Base-by-base conservation (phyloP, 192 early-diverging fungal genomes). In the Backusella morwellensis region DNA sequence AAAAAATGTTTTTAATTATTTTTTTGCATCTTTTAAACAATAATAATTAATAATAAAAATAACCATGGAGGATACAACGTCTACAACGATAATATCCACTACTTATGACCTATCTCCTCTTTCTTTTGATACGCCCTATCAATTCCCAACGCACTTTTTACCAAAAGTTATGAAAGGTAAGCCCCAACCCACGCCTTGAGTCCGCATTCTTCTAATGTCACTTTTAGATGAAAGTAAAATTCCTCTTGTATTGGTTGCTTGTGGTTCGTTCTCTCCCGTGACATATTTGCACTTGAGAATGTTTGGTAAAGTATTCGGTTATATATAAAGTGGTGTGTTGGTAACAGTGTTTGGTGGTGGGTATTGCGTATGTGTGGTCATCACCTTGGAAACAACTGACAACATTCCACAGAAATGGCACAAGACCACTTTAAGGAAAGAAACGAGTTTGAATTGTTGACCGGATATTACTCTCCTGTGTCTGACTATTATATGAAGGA, bases 201-300 rank as follows among this genome's bases (percentile, higher is more conserved):
- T 47, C n/a, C 6, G 19, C 38, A 40, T 47, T 63, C 52, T 15
- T 4, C 35, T 54, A 67, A 42, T 29, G 7, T 63, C 56, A 59
- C 63, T 67, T 26, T 50, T 68, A 90, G 91, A 92, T 78, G 85
- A 86, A 12, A 82, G 75, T 11, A 94, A 92, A 80, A 90, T 82
- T 8, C 97, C 98, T 23, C 85, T 98, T 6, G 97, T 98, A 2
- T 85, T 98, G 19, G 93, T 99, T 17, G 97, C 94, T 5, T 99
- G 98, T 78, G 98, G 98, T 23, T 98, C 97, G 0, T 99, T 94
- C 81, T 97, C 95, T 1, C 98, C 98, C 6, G 92, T 99, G 38
- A 99, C 98, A 6, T 96, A 98, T 80, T 88, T 98, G 26, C 98
- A 99, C 74, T 86, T 99, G 68, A 93, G 98, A 76, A 98, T 99